Percentiles rank a stretch among this genome's conserved stretches.
phyloP scores from a whole-genome alignment of 768 basidiomycete species.

The Suillus clintonianus region DNA sequence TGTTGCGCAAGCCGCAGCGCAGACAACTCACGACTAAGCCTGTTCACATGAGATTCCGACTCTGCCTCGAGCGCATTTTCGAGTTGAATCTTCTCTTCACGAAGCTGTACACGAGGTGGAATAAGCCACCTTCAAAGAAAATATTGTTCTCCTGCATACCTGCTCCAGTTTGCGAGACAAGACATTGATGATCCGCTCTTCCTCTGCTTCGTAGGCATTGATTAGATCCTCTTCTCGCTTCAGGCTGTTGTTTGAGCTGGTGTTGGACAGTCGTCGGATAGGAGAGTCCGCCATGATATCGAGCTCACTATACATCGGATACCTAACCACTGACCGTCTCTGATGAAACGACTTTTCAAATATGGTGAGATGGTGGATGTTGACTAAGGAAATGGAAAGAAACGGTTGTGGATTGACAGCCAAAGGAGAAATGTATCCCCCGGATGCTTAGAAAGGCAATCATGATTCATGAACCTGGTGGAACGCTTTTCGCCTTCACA shows the following conservation, averaged over 20 bases:
- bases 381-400: not conserved
- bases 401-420: constrained; percentile 5
- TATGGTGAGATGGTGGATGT: not conserved
- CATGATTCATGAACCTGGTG: constrained; percentile 1
- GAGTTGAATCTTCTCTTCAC: constrained; percentile 82
- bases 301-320: constrained; percentile 1
- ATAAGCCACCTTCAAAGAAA: constrained; percentile 1
- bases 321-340: not conserved
- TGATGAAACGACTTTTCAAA: not conserved
- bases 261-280: constrained; percentile 55
- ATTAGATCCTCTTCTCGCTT: constrained; percentile 73
- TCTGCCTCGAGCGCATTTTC: constrained; percentile 85
- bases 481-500: not conserved
- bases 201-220: constrained; percentile 88
- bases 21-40: constrained; percentile 68
- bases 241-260: constrained; percentile 49
- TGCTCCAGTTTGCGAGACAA: constrained; percentile 83
- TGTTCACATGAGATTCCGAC: constrained; percentile 82
- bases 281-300: constrained; percentile 44
- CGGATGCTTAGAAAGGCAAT: constrained; percentile 11
- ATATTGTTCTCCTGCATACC: constrained; percentile 39
- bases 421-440: constrained; percentile 2
- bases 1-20: constrained; percentile 56
- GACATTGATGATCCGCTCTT: constrained; percentile 84
- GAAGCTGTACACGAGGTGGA: constrained; percentile 48